Percentiles rank a stretch among this genome's conserved stretches.
phyloP scores from a whole-genome alignment of 169 alveolate genomes.

The Plasmodium gallinaceum region DNA sequence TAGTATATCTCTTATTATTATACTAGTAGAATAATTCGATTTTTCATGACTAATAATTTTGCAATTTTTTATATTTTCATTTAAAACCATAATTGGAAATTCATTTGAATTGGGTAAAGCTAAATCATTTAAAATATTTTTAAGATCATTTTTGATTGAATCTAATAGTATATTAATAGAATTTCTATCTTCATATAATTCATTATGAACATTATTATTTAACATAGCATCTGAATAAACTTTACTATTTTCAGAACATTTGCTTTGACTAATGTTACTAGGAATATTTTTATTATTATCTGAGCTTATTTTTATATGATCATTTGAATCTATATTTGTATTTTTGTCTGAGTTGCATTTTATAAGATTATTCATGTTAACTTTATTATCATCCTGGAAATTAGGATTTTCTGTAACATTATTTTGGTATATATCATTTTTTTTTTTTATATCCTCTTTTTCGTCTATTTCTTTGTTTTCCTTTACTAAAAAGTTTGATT shows the following conservation, averaged over 20 bases:
- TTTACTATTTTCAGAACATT: background rate
- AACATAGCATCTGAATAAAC: background rate
- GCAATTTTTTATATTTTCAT: conserved; percentile 63
- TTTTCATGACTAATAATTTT: conserved; percentile 43
- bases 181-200: conserved; percentile 19
- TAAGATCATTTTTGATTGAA: conserved; percentile 41
- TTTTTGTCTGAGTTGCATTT: background rate
- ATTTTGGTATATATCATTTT: background rate
- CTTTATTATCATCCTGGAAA: background rate
- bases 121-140: conserved; percentile 47
- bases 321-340: background rate
- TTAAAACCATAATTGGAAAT: conserved; percentile 72
- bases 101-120: conserved; percentile 60
- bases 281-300: background rate
- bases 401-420: background rate
- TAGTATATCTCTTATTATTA: conserved; percentile 64
- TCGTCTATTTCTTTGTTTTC: background rate
- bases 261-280: background rate
- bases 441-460: background rate
- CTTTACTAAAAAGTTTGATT: conserved; percentile 7
- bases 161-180: conserved; percentile 46
- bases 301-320: background rate
- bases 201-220: background rate
- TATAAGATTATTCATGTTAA: too few species aligned
- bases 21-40: conserved; percentile 26